A percentile compares a stretch with the other conserved stretches of the same genome.
Conservation (phyloP, 1,284 basidiomycete species). For the Sporisorium reilianum region DNA sequence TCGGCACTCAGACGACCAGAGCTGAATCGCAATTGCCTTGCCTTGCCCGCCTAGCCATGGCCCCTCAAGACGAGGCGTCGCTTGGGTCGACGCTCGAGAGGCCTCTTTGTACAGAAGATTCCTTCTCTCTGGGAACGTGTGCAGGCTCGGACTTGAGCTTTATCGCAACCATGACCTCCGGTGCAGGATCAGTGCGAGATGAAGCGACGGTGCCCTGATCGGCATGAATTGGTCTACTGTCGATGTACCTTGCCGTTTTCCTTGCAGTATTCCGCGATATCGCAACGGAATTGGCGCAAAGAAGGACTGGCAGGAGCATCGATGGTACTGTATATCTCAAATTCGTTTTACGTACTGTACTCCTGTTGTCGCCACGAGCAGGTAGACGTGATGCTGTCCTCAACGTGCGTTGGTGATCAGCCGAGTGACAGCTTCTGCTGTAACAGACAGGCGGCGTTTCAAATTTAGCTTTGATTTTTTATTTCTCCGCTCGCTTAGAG, state of each 20-base stretch:
- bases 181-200: no score
- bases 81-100: no score
- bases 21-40: not conserved
- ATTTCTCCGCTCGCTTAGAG: constrained; percentile 4
- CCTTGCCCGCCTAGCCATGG: no score
- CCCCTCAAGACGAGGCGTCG: no score
- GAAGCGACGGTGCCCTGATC: not conserved
- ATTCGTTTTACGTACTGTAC: no score
- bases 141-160: no score
- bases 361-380: not conserved
- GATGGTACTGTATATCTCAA: no score
- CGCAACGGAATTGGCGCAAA: not conserved
- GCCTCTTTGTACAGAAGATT: no score
- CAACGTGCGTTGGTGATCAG: not conserved
- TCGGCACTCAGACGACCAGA: not conserved
- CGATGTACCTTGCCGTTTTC: not conserved
- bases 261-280: not conserved
- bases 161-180: no score
- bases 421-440: not conserved
- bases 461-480: not conserved
- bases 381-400: no score
- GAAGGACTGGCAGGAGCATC: not conserved
- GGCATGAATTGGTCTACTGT: not conserved
- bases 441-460: not conserved
- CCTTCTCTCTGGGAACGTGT: no score